A percentile compares a stretch with the other conserved stretches of the same genome.
Evolutionary conservation across 768 basidiomycete genomes (phyloP).

Genomic region (Agaricus sinodeliciosus): DNA sequence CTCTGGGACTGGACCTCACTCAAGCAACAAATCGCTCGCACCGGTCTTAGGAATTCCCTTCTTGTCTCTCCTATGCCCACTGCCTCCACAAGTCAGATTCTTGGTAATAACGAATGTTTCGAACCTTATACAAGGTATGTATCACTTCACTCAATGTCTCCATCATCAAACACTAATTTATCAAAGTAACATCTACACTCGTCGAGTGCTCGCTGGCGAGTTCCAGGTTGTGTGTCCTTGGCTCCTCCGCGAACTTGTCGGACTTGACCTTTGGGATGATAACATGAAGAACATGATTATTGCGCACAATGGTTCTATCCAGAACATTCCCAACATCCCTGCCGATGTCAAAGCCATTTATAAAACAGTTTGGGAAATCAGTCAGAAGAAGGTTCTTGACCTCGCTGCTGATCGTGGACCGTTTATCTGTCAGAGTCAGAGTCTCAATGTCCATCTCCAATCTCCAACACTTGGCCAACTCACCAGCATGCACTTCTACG

Average conservation of each 20-base stretch:
- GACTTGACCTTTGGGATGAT: constrained; percentile 93
- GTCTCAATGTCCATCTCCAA: constrained; percentile 88
- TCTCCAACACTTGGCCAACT: constrained; percentile 87
- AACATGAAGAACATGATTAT: constrained; percentile 99
- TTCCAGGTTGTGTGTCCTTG: constrained; percentile 99
- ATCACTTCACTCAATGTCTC: constrained; percentile 1
- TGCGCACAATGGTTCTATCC: constrained; percentile 86
- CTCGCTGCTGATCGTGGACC: constrained; percentile 98
- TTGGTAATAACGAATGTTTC: constrained; percentile 98
- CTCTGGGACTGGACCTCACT: constrained; percentile 93
- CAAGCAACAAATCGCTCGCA: constrained; percentile 77
- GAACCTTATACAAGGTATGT: constrained; percentile 92
- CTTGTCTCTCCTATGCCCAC: constrained; percentile 98
- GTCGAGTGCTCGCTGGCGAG: constrained; percentile 98
- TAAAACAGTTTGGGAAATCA: constrained; percentile 99
- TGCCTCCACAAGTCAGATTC: constrained; percentile 95
- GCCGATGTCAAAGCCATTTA: constrained; percentile 94
- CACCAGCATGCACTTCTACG: constrained; percentile 97
- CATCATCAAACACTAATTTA: constrained; percentile 8
- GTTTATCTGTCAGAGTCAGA: constrained; percentile 95
- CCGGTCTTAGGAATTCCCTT: constrained; percentile 86
- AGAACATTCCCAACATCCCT: constrained; percentile 85
- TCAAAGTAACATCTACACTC: constrained; percentile 92
- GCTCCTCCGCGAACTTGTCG: constrained; percentile 96
- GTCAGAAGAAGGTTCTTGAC: constrained; percentile 97